A percentile compares a stretch with the other conserved stretches of the same genome.
Evolutionary conservation across 768 basidiomycete species (phyloP).

Genomic region (Boletus sensibilis): DNA sequence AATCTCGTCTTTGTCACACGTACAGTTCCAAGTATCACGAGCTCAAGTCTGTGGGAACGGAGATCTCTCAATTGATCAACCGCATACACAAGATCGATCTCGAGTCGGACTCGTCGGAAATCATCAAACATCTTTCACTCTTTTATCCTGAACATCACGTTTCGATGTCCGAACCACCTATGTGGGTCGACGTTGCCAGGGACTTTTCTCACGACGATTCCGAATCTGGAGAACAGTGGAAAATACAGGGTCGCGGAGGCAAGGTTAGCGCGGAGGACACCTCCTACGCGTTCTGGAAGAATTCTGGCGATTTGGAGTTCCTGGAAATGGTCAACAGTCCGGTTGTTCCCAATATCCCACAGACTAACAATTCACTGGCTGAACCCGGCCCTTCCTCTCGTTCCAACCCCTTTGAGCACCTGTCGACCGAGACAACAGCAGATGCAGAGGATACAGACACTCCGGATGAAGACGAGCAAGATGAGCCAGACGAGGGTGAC

Average conservation of each 20-base stretch:
- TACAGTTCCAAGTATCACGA: conserved; percentile 34
- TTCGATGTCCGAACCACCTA: conserved; percentile 42
- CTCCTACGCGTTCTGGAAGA: conserved; percentile 54
- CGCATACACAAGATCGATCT: conserved; percentile 35
- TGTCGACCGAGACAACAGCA: conserved; percentile 1
- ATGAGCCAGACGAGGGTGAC: conserved; percentile 9
- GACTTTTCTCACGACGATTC: conserved; percentile 14
- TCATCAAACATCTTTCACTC: conserved; percentile 42
- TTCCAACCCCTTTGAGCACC: conserved; percentile 18
- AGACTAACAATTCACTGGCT: background rate
- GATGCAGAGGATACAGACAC: conserved; percentile 1
- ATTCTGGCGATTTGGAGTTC: conserved; percentile 48
- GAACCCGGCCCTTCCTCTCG: conserved; percentile 5
- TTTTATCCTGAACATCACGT: conserved; percentile 51
- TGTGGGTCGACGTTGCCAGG: conserved; percentile 42
- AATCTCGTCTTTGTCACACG: conserved; percentile 40
- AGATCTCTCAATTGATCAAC: conserved; percentile 49
- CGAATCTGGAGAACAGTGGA: conserved; percentile 34
- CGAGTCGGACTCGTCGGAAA: conserved; percentile 36
- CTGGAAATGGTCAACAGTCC: conserved; percentile 25
- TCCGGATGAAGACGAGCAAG: conserved; percentile 1
- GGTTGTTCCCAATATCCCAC: background rate
- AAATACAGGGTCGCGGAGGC: conserved; percentile 30
- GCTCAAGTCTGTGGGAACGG: conserved; percentile 45
- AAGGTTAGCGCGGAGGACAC: conserved; percentile 21